These are phyloP conservation scores for Meyerozyma smithsonii DNA, from an alignment of 1,139 yeast species.

Conservation along the genomic window DNA sequence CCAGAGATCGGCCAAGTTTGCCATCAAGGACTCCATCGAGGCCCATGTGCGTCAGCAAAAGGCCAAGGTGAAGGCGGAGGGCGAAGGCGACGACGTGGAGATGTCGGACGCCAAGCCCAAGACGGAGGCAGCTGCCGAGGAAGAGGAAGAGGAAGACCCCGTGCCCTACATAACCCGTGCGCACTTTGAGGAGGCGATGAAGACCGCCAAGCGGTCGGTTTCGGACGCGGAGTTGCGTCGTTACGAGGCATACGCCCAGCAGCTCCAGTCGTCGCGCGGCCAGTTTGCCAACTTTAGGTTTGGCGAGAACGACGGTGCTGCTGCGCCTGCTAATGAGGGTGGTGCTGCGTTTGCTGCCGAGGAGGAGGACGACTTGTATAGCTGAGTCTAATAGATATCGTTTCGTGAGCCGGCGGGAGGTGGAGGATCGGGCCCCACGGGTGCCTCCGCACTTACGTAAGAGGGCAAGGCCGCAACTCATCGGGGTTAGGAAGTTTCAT, in stretches of 20 bases:
- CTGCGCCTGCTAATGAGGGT: conserved; percentile 19
- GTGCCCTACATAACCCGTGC: conserved; percentile 93
- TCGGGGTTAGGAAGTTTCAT: neutral
- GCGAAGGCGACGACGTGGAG: conserved; percentile 60
- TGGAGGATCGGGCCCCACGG: neutral
- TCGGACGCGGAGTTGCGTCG: conserved; percentile 97
- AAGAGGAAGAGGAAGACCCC: conserved; percentile 75
- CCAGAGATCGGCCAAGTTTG: conserved; percentile 97
- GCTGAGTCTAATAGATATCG: conserved; percentile 28
- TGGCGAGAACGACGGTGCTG: conserved; percentile 46
- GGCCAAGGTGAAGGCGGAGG: conserved; percentile 39
- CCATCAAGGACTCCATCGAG: conserved; percentile 95
- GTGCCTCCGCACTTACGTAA: conserved; percentile 1
- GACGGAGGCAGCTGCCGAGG: conserved; percentile 39
- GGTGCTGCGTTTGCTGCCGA: conserved; percentile 66
- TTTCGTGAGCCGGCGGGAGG: too few species aligned
- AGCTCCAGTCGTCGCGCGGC: conserved; percentile 93
- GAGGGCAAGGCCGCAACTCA: neutral
- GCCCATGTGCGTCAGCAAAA: conserved; percentile 59
- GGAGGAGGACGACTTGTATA: conserved; percentile 93
- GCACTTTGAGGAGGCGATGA: conserved; percentile 98
- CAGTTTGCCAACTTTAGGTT: conserved; percentile 76
- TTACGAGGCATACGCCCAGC: conserved; percentile 97
- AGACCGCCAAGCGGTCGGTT: conserved; percentile 96
- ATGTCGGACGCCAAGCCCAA: conserved; percentile 35